Conservation (phyloP, 2,329 filamentous ascomycete species). For the Colletotrichum brevisporum region DNA sequence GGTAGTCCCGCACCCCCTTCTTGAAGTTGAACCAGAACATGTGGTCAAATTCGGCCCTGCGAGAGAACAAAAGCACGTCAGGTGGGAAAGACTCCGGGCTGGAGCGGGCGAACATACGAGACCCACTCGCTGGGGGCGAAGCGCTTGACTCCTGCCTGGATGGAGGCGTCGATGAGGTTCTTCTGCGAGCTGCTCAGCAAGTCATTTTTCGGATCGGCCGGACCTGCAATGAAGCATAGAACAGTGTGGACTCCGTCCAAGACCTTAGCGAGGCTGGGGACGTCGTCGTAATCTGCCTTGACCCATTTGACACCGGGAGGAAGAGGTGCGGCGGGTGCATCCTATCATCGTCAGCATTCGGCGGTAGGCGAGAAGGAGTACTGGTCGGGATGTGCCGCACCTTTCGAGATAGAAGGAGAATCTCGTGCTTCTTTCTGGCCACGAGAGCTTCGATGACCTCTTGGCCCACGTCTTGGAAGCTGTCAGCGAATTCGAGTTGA, state of each 20-base stretch:
- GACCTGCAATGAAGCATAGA: slow-evolving; percentile 62
- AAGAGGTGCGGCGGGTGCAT: slow-evolving; percentile 39
- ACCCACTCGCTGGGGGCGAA: slow-evolving; percentile 74
- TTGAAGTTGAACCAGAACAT: slow-evolving; percentile 68
- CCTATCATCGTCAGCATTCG: slow-evolving; percentile 35
- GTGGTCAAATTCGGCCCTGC: slow-evolving; percentile 45
- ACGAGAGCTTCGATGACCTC: slow-evolving; percentile 67
- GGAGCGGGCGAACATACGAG: slow-evolving; percentile 46
- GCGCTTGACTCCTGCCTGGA: slow-evolving; percentile 71
- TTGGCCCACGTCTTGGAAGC: slow-evolving; percentile 61
- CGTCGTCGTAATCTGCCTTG: slow-evolving; percentile 60
- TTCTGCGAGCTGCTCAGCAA: slow-evolving; percentile 65
- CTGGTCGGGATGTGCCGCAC: slow-evolving; percentile 48
- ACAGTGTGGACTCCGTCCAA: slow-evolving; percentile 66
- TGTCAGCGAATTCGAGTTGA: not conserved
- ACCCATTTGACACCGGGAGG: slow-evolving; percentile 54
- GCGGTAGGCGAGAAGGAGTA: not conserved
- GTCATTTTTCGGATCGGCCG: slow-evolving; percentile 44
- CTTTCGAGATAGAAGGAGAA: slow-evolving; percentile 64
- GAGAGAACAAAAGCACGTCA: not conserved
- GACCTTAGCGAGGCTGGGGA: slow-evolving; percentile 50
- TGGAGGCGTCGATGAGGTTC: slow-evolving; percentile 71
- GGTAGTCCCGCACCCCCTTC: slow-evolving; percentile 62
- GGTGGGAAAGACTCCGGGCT: not conserved
- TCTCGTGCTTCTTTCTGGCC: slow-evolving; percentile 64